Base-by-base conservation (phyloP, 2,329 filamentous ascomycete genomes). In the Blastomyces silverae region DNA sequence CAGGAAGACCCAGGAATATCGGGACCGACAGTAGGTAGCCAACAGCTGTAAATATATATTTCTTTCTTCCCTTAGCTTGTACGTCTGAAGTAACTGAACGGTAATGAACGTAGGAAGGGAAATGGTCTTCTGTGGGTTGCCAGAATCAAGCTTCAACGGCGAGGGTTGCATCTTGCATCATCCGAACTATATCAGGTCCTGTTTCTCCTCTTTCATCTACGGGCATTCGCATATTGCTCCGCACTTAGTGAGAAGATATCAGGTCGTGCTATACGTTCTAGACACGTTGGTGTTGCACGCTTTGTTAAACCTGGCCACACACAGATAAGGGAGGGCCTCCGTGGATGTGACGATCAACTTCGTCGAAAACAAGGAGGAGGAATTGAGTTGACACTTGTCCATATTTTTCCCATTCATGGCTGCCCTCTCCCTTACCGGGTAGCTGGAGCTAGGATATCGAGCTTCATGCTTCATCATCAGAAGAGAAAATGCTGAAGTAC, bases 231-330 rank as follows among this genome's bases (percentile, higher is more conserved):
- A 65, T 64, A 62, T 61, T 25, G 28, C 34, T 52, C 15, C 48
- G 53, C 50, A 37, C 39, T 55, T 63, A 20, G 61, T 65, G 60
- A 65, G 57, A 65, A 66, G 60, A 50, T 57, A 65, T 50, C 42
- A 34, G 34, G 44, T 22, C 56, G 60, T 64, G 63, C 61, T 62
- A 65, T 65, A 62, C 64, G 62, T 60, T 57, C 57, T 56, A 44
- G 50, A 65, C 64, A 62, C 57, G 61, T 39, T 67, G 64, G 25
- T 22, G 65, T 66, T 66, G 65, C 65, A 67, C 65, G n/a, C 28
- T 53, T 25, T 62, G 61, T 64, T 50, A 64, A 65, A 65, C 52
- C 60, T 64, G 22, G 44, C 46, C 46, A 53, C 22, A 62, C 22
- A 52, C 46, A 48, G 28, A 62, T 22, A 25, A 22, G 46, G 17